Evolutionary conservation across 225 moss, liverwort and hornwort species (phyloP), one percentile per base, ranked within the genome.

Genomic region (Polytrichum commune): DNA sequence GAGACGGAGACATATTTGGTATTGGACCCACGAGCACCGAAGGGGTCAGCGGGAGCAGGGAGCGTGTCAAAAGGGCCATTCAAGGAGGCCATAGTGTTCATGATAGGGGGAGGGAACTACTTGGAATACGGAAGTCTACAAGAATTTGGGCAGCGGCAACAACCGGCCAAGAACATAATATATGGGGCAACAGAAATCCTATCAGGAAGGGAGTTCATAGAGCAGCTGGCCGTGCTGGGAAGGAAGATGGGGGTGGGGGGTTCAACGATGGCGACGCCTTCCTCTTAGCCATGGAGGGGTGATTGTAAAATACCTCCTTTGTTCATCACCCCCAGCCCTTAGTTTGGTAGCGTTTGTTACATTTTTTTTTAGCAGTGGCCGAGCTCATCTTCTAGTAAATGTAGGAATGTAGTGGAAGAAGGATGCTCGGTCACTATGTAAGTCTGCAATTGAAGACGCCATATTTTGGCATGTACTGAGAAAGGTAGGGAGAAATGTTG

Each of bases 41-140:
- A 98, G 78, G 90, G 87, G 38, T 85, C 89, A 55, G 78, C 85
- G 54, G 75, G 82, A 5, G 81, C 82, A 60, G 83, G 73, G 26
- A 89, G 86, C 81, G 83, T 86, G 67, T 84, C 90, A 1, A 95
- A 98, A 72, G 97, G 97, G 65, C 94, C 94, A 4, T 98, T 92
- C 65, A 98, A 98, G 76, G 97, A 98, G 78, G 90, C 97, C 57
- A 90, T 98, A 73, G 92, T 98, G 54, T 98, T 98, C 76, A 95
- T 95, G 95, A 91, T 98, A 72, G 97, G 97, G 9, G 97, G 97
- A 73, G 97, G 97, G 46, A 98, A 98, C 77, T 94, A 98, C 74
- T 76, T 89, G 57, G 97, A 98, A 85, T 95, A 98, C 72, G 92
- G 91, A 61, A 95, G 97, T 74, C 83, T 98, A 75, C 97, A 98